These are phyloP conservation scores for Takakia lepidozioides DNA, from an alignment of 225 moss, liverwort and hornwort genomes.

Conservation along the genomic window DNA sequence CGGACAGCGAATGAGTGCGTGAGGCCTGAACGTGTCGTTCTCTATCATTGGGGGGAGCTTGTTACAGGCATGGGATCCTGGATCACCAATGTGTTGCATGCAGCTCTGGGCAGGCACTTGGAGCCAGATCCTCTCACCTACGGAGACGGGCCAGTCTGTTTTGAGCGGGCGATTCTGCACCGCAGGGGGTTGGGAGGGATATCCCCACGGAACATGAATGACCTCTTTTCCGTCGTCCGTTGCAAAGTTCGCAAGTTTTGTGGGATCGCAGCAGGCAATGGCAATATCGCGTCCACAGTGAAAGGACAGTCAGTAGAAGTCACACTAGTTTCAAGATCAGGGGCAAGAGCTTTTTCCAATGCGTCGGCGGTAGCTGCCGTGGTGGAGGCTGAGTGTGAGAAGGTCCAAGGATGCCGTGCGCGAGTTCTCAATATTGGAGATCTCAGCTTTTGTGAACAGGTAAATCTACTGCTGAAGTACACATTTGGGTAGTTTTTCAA, in stretches of 20 bases:
- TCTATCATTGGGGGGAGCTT: slow-evolving; percentile 84
- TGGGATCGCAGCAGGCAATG: background rate
- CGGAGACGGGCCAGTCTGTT: slow-evolving; percentile 49
- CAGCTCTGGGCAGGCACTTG: slow-evolving; percentile 35
- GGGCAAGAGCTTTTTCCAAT: slow-evolving; percentile 33
- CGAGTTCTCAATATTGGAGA: slow-evolving; percentile 22
- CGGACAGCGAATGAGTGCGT: slow-evolving; percentile 33
- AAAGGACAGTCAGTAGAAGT: slow-evolving; percentile 17
- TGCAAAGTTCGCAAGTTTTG: slow-evolving; percentile 67
- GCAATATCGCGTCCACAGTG: background rate
- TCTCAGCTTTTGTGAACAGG: slow-evolving; percentile 51
- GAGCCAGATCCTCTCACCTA: too few species aligned
- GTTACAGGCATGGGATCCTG: slow-evolving; percentile 51
- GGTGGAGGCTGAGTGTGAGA: slow-evolving; percentile 27
- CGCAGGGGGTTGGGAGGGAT: slow-evolving; percentile 60
- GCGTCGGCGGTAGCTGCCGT: slow-evolving; percentile 21
- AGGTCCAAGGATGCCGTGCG: slow-evolving; percentile 18
- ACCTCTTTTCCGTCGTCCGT: slow-evolving; percentile 56
- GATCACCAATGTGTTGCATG: slow-evolving; percentile 56
- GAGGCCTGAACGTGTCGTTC: slow-evolving; percentile 38
- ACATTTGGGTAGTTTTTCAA: too few species aligned
- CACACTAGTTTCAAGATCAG: slow-evolving; percentile 21
- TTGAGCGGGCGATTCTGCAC: slow-evolving; percentile 68
- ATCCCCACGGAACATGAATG: slow-evolving; percentile 25
- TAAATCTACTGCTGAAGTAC: too few species aligned